A percentile compares a stretch with the other conserved stretches of the same genome.
Evolutionary conservation across 345 rosid genomes (phyloP).

Genomic region (Salix dunnii): DNA sequence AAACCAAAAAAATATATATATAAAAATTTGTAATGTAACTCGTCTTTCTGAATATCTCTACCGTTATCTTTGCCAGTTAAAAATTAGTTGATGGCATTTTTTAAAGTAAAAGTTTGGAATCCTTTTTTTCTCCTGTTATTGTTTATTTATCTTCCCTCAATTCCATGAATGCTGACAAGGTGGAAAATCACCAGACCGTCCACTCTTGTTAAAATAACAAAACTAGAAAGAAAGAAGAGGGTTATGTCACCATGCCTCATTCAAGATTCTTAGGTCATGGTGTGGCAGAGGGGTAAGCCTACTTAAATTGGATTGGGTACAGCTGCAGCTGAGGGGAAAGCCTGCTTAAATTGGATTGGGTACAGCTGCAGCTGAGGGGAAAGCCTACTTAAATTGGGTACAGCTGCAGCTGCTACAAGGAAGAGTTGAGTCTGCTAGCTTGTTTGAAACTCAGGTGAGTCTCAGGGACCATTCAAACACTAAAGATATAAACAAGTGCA

Average conservation of each 20-base stretch:
- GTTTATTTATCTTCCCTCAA: neutral
- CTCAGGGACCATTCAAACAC: neutral
- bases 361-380: neutral
- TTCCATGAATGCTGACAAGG: neutral
- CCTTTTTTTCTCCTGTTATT: neutral
- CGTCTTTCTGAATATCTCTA: neutral
- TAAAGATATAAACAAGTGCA: neutral
- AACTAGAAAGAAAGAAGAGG: neutral
- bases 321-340: too few species aligned
- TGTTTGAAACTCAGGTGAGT: neutral
- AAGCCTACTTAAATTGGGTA: neutral
- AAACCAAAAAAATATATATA: neutral
- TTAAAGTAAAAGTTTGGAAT: too few species aligned
- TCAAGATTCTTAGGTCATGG: neutral
- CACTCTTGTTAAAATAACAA: neutral
- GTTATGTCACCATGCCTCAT: neutral
- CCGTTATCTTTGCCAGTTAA: neutral
- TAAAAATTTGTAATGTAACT: neutral
- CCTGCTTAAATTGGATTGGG: too few species aligned
- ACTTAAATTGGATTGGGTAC: neutral
- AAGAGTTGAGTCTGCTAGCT: neutral
- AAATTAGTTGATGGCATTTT: too few species aligned
- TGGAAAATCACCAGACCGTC: neutral
- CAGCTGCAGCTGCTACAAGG: neutral
- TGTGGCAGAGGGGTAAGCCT: neutral